A percentile compares a stretch with the other conserved stretches of the same genome.
Conservation (phyloP, 768 basidiomycete genomes). For the Gloeostereum incarnatum region DNA sequence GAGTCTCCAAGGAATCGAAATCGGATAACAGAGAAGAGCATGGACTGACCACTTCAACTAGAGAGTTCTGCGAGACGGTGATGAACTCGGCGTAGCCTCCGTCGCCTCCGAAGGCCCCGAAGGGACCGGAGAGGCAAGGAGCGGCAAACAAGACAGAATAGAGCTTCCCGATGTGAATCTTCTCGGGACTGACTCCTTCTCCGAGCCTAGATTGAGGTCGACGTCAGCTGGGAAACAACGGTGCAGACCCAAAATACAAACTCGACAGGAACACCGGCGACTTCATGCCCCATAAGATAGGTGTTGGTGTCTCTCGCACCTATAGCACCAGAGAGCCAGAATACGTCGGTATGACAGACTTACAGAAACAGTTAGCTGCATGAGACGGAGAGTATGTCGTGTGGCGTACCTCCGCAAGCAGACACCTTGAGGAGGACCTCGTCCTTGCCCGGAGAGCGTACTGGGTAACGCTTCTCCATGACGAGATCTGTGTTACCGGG, state of each 20-base stretch:
- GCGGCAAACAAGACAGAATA: conserved; percentile 6
- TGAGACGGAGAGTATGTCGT: background rate
- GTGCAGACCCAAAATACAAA: background rate
- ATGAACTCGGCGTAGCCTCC: conserved; percentile 10
- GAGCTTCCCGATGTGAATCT: conserved; percentile 1
- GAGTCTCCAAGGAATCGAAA: background rate
- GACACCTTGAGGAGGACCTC: conserved; percentile 11
- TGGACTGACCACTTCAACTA: conserved; percentile 9
- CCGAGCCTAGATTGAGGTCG: conserved; percentile 6
- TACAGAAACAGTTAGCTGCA: background rate
- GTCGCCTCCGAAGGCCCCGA: conserved; percentile 8
- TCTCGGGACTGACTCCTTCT: conserved; percentile 6
- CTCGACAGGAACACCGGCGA: conserved; percentile 9
- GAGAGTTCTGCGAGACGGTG: conserved; percentile 3
- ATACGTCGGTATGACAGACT: conserved; percentile 10
- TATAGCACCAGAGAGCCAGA: conserved; percentile 7
- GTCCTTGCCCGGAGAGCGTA: conserved; percentile 8
- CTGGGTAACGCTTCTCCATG: conserved; percentile 8
- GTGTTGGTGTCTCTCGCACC: conserved; percentile 5
- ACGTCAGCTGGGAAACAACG: background rate
- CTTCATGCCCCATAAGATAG: conserved; percentile 10
- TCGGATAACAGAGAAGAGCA: background rate
- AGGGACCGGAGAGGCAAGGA: conserved; percentile 4
- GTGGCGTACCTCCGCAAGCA: conserved; percentile 7
- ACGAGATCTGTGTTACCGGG: conserved; percentile 7